A percentile compares a stretch with the other conserved stretches of the same genome.
These are phyloP conservation scores for Talaromyces adpressus DNA, from an alignment of 495 filamentous ascomycete genomes.

Conservation along the genomic window DNA sequence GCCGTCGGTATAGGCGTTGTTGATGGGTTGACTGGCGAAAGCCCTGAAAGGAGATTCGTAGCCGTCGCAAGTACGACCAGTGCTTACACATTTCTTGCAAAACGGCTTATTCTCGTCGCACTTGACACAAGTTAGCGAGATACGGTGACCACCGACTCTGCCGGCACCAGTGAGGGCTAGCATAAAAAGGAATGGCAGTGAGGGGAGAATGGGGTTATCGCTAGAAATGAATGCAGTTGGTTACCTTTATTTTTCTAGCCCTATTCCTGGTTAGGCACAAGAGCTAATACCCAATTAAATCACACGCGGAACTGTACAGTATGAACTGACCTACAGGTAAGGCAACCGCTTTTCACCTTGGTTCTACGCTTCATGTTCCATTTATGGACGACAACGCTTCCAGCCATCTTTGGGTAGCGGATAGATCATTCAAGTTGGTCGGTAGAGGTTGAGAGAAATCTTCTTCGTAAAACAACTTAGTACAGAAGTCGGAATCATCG, in stretches of 20 bases:
- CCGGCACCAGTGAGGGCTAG: too few species aligned
- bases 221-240: slow-evolving; percentile 26
- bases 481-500: not conserved
- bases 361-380: slow-evolving; percentile 18
- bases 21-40: slow-evolving; percentile 15
- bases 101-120: slow-evolving; percentile 50
- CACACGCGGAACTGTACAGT: slow-evolving; percentile 11
- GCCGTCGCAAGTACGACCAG: slow-evolving; percentile 51
- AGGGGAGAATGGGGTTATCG: slow-evolving; percentile 9
- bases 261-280: slow-evolving; percentile 12
- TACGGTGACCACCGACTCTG: slow-evolving; percentile 9
- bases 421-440: slow-evolving; percentile 15
- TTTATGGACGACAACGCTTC: slow-evolving; percentile 19
- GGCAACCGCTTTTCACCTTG: slow-evolving; percentile 31
- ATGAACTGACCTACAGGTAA: slow-evolving; percentile 30
- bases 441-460: not conserved
- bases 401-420: slow-evolving; percentile 15
- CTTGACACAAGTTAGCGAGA: slow-evolving; percentile 33
- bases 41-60: slow-evolving; percentile 33
- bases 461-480: not conserved
- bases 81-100: slow-evolving; percentile 46
- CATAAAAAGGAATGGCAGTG: not conserved
- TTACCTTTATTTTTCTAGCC: slow-evolving; percentile 24
- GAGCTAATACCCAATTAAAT: not conserved
- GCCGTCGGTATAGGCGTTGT: slow-evolving; percentile 19